phyloP scores from a whole-genome alignment of 768 basidiomycete species.

The Steccherinum ochraceum region DNA sequence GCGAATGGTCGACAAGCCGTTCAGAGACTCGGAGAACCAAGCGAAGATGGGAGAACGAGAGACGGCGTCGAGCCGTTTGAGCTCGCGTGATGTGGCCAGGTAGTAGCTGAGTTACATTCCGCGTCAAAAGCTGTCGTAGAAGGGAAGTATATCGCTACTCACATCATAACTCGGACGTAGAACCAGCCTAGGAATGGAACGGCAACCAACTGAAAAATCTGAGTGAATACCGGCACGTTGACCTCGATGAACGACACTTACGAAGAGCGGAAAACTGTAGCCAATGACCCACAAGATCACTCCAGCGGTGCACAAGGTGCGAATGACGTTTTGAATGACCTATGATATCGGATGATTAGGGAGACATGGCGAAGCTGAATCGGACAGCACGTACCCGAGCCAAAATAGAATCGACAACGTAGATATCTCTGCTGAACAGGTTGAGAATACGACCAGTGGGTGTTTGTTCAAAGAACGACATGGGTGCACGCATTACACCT shows the following conservation, averaged over 20 bases:
- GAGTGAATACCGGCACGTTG: neutral
- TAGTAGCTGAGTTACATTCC: slow-evolving; percentile 58
- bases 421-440: slow-evolving; percentile 85
- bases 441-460: slow-evolving; percentile 89
- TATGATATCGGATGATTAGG: too few species aligned
- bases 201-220: slow-evolving; percentile 40
- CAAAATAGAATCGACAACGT: slow-evolving; percentile 80
- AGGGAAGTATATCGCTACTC: slow-evolving; percentile 17
- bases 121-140: too few species aligned
- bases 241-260: slow-evolving; percentile 8
- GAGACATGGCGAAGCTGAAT: neutral
- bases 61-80: slow-evolving; percentile 84
- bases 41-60: slow-evolving; percentile 90
- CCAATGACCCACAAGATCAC: slow-evolving; percentile 72
- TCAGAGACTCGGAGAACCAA: slow-evolving; percentile 74
- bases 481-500: slow-evolving; percentile 74
- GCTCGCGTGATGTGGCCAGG: slow-evolving; percentile 77
- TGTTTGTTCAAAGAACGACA: slow-evolving; percentile 87
- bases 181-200: slow-evolving; percentile 73
- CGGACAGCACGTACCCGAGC: too few species aligned
- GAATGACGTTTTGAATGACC: slow-evolving; percentile 61
- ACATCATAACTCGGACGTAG: slow-evolving; percentile 79
- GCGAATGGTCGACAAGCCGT: slow-evolving; percentile 77
- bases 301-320: slow-evolving; percentile 53
- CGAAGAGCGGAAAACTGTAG: slow-evolving; percentile 74